A percentile compares a stretch with the other conserved stretches of the same genome.
Conservation (phyloP, 495 filamentous ascomycete species). For the Podospora comata region DNA sequence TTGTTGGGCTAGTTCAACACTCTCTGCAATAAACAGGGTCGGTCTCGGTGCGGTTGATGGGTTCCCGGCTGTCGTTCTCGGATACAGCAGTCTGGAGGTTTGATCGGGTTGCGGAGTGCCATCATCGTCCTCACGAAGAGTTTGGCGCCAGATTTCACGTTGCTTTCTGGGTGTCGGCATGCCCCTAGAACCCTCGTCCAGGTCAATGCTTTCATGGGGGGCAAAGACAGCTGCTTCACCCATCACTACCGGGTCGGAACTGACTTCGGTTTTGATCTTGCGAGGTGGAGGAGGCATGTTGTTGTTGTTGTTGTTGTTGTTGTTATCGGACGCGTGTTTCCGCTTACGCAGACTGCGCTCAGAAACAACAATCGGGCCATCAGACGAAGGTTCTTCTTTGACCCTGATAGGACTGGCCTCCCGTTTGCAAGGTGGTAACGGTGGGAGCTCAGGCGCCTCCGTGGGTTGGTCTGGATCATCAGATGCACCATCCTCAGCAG, state of each 20-base stretch:
- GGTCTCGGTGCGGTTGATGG: not conserved
- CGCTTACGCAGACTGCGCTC: conserved; percentile 45
- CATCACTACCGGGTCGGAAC: conserved; percentile 37
- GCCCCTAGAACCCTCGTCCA: conserved; percentile 59
- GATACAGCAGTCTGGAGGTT: conserved; percentile 1
- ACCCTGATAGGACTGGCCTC: conserved; percentile 22
- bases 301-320: conserved; percentile 8
- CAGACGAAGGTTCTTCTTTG: conserved; percentile 46
- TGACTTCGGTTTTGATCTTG: conserved; percentile 37
- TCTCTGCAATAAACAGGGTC: conserved; percentile 9
- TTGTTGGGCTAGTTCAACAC: not conserved
- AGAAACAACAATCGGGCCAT: conserved; percentile 42
- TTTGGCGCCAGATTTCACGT: conserved; percentile 7
- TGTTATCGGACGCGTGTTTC: conserved; percentile 28
- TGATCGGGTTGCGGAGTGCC: conserved; percentile 2
- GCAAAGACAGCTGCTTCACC: conserved; percentile 32
- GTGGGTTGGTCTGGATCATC: not conserved
- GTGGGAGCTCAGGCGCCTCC: conserved; percentile 26
- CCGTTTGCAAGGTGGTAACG: conserved; percentile 15
- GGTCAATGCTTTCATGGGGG: conserved; percentile 61
- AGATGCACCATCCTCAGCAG: not conserved
- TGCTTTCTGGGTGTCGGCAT: conserved; percentile 64
- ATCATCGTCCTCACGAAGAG: conserved; percentile 2
- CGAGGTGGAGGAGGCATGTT: conserved; percentile 12
- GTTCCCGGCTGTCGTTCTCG: not conserved